Conservation (phyloP, 1,284 basidiomycete species). For the Pyrrhoderma lamaoense region DNA sequence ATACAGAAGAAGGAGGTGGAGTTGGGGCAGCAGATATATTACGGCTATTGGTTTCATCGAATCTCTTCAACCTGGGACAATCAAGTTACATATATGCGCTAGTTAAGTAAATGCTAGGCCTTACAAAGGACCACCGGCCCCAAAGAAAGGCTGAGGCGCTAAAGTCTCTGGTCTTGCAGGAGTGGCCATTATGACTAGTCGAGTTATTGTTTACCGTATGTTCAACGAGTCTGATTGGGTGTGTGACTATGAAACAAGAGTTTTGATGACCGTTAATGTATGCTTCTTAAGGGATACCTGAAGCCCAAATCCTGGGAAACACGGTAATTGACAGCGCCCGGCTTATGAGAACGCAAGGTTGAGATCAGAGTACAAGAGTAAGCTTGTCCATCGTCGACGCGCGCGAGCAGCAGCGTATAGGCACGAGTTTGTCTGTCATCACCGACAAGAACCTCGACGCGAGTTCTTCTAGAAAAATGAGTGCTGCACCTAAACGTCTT, state of each 20-base stretch:
- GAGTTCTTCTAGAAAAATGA: not conserved
- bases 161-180: not conserved
- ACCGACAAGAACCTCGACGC: too few relatives aligned
- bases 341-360: too few relatives aligned
- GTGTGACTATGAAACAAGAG: too few relatives aligned
- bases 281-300: too few relatives aligned
- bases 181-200: too few relatives aligned
- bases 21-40: conserved; percentile 56
- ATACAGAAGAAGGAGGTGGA: conserved; percentile 70
- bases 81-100: not conserved
- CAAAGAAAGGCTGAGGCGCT: conserved; percentile 24
- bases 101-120: conserved; percentile 9
- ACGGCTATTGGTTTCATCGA: conserved; percentile 65
- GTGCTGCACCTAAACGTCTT: conserved; percentile 23
- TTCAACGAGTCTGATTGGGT: not conserved
- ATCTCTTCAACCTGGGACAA: conserved; percentile 59
- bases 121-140: conserved; percentile 34
- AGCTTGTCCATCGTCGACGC: too few relatives aligned
- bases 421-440: too few relatives aligned
- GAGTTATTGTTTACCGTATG: not conserved
- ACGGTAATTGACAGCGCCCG: too few relatives aligned
- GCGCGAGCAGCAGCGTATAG: too few relatives aligned
- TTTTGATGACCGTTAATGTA: too few relatives aligned
- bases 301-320: too few relatives aligned
- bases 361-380: too few relatives aligned